Base-by-base conservation (phyloP, 2,329 filamentous ascomycete genomes). In the Fusarium circinatum region DNA sequence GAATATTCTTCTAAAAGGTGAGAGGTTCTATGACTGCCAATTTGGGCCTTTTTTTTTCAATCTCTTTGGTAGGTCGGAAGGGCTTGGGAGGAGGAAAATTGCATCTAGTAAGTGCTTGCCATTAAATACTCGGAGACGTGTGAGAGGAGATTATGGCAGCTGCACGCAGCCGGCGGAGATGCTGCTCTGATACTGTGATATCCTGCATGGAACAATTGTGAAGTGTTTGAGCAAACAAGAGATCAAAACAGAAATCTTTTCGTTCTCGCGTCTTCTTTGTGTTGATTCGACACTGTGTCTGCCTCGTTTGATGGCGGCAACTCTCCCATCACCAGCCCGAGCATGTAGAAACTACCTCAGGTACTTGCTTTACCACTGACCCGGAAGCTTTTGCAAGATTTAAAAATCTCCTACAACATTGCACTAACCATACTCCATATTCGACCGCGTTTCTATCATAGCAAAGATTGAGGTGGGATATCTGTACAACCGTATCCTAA, bases 381-480 rank as follows among this genome's bases (percentile, higher is more conserved):
- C 24, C 28, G 20, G 20, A 55, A 55, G 20, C 34, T 41, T 41
- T 22, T 41, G 20, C 24, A 8, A 58, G 45, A 28, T 20, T 26
- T 20, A 20, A 12, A 52, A 38, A n/a, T 30, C 26, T 42, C 56
- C 20, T 59, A 20, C 18, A 26, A 18, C 32, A 17, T 34, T 34
- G 32, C 47, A 30, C 18, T 32, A 11, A 20, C 24, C 17, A 24
- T 42, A 30, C 42, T 56, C 30, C 18, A 45, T 58, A 36, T 5
- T 48, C 38, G 48, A 15, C n/a, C 57, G 55, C 49, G 44, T 61
- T 70, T 51, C 39, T 64, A 54, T 58, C 28, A 26, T 68, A 54
- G 41, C 39, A 68, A 61, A 62, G 28, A 70, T 61, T 65, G 73
- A 78, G 76, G 52, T 65, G 75, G 55, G 66, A 71, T 76, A 68